Evolutionary conservation across 768 basidiomycete species (phyloP).

Genomic region (Lentinula sp.): DNA sequence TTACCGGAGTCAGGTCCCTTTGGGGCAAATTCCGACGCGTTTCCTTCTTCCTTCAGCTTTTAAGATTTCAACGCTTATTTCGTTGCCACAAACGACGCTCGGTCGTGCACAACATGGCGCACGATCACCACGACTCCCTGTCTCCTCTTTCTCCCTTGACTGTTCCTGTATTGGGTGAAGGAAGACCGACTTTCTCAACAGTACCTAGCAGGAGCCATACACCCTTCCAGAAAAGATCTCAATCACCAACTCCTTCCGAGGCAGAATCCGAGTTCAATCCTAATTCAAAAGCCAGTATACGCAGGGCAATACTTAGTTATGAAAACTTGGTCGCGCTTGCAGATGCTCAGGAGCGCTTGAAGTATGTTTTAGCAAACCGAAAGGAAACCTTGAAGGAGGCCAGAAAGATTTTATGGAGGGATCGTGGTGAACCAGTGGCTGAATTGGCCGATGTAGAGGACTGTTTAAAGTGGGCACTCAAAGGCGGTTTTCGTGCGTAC

Average conservation of each 20-base stretch:
- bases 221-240: conserved; percentile 1
- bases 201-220: conserved; percentile 3
- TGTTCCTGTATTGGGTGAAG: conserved; percentile 2
- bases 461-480: conserved; percentile 64
- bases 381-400: conserved; percentile 70
- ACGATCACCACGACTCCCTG: not conserved
- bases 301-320: conserved; percentile 63
- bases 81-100: not conserved
- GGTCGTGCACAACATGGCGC: not conserved
- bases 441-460: conserved; percentile 59
- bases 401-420: conserved; percentile 77
- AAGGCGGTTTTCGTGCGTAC: conserved; percentile 66
- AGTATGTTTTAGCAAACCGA: conserved; percentile 68
- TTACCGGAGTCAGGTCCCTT: not conserved
- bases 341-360: conserved; percentile 72
- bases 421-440: conserved; percentile 68
- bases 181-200: not conserved
- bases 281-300: conserved; percentile 4
- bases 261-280: conserved; percentile 4
- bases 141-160: conserved; percentile 2
- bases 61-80: not conserved
- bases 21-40: not conserved
- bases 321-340: conserved; percentile 82
- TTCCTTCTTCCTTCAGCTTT: not conserved
- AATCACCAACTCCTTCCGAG: conserved; percentile 2